Base-by-base conservation (phyloP, 805 yeast species). In the Kodamaea restingae region DNA sequence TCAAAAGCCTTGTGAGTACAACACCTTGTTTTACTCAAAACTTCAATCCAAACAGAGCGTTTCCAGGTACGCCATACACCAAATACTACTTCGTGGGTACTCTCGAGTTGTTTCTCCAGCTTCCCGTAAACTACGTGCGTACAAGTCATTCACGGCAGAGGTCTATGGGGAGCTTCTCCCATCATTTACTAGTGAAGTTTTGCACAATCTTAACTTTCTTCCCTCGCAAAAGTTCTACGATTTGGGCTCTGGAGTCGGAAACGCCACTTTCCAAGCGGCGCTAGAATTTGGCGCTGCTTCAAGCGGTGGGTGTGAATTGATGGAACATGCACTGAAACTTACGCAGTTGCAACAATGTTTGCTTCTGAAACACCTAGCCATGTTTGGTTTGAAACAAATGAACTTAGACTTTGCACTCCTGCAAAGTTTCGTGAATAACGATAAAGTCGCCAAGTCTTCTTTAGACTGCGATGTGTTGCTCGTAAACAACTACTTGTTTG, bases 161-260 rank as follows among this genome's bases (percentile, higher is more conserved):
- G 96, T 88, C 1, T 90, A 90, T 58, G 97, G 97, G 7, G 97
- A 90, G 60, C 64, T 90, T 42, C 67, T 90, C 56, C 97, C 97
- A 1, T 65, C 71, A 4, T 86, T 90, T 49, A 67, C 85, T 30
- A 73, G 88, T 29, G 77, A 71, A 48, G 82, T 85, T 3, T 49
- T 69, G 32, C 58, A 66, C 8, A 84, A 81, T 52, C 81, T 88
- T 36, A 72, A 70, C 1, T 61, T 88, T 36, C 58, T 65, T 26
- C 68, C 76, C 1, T 61, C 59, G 1, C 73, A 76, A 32, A 74
- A 68, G n/a, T 88, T 88, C 52, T 78, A 90, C 45, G 97, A 90
- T 60, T 67, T 90, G 17, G 97, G 97, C 0, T 87, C 95, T 0
- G 97, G 97, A 11, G 96, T 90, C 11, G 97, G 96, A 0, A 90